These are phyloP conservation scores for Fusarium algeriense DNA, from an alignment of 2,329 filamentous ascomycete genomes.

Conservation along the genomic window DNA sequence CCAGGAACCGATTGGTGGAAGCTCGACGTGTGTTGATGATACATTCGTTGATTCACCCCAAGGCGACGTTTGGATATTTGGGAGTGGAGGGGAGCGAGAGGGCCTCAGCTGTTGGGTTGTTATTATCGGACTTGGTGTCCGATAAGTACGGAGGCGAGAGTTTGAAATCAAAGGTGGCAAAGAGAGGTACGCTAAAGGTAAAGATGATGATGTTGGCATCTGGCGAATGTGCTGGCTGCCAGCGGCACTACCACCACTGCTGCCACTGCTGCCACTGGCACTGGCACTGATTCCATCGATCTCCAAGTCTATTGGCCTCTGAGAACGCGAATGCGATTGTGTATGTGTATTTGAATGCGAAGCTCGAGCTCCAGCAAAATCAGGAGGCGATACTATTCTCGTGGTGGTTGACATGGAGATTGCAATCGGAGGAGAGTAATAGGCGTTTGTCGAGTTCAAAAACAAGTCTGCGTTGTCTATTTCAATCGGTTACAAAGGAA, in stretches of 20 bases:
- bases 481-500: slow-evolving; percentile 37
- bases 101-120: slow-evolving; percentile 31
- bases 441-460: slow-evolving; percentile 32
- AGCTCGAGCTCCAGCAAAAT: slow-evolving; percentile 26
- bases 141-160: slow-evolving; percentile 11
- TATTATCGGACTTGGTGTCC: slow-evolving; percentile 23
- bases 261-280: background rate
- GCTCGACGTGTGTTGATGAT: slow-evolving; percentile 10
- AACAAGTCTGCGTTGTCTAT: slow-evolving; percentile 42
- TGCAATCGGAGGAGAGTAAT: slow-evolving; percentile 36
- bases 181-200: slow-evolving; percentile 5
- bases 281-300: slow-evolving; percentile 2
- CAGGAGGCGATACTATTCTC: slow-evolving; percentile 36
- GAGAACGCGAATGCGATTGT: slow-evolving; percentile 27
- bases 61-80: slow-evolving; percentile 10
- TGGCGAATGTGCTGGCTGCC: slow-evolving; percentile 30
- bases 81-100: slow-evolving; percentile 10
- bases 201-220: slow-evolving; percentile 24
- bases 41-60: slow-evolving; percentile 9
- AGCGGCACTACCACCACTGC: slow-evolving; percentile 22
- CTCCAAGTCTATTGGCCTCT: slow-evolving; percentile 30
- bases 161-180: slow-evolving; percentile 39
- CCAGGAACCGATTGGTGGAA: slow-evolving; percentile 9
- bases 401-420: slow-evolving; percentile 45
- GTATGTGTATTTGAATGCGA: background rate